These are phyloP conservation scores for Lablab purpureus DNA, from an alignment of 306 rosid genomes.

Conservation along the genomic window DNA sequence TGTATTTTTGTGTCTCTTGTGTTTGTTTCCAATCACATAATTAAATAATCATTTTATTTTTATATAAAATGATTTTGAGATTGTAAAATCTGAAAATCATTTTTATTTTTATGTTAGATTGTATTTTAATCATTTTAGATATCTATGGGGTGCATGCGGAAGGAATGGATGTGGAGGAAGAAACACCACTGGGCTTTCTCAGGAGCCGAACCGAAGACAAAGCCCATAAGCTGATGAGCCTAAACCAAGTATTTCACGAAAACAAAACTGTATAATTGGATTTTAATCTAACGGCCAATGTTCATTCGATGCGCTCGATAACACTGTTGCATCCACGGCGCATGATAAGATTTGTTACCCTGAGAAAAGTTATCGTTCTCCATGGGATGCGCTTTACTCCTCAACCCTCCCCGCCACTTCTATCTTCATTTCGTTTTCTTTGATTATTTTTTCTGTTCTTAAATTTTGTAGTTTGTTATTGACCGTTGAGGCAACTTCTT, in stretches of 20 bases:
- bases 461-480: conserved; percentile 41
- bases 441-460: neutral
- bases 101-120: too few species aligned
- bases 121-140: too few species aligned
- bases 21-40: too few species aligned
- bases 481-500: conserved; percentile 49
- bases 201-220: neutral
- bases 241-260: neutral
- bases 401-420: conserved; percentile 61
- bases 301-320: conserved; percentile 49
- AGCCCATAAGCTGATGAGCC: neutral
- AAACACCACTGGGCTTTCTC: neutral
- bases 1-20: too few species aligned
- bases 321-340: conserved; percentile 53
- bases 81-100: too few species aligned
- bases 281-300: conserved; percentile 48
- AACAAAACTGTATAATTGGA: neutral
- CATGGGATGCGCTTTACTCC: conserved; percentile 64
- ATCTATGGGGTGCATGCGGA: too few species aligned
- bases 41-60: too few species aligned
- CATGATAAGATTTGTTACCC: conserved; percentile 48
- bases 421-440: conserved; percentile 30
- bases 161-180: too few species aligned
- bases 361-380: conserved; percentile 57
- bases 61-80: too few species aligned